Base-by-base conservation (phyloP, 2,329 filamentous ascomycete genomes). In the Aureobasidium sp. region DNA sequence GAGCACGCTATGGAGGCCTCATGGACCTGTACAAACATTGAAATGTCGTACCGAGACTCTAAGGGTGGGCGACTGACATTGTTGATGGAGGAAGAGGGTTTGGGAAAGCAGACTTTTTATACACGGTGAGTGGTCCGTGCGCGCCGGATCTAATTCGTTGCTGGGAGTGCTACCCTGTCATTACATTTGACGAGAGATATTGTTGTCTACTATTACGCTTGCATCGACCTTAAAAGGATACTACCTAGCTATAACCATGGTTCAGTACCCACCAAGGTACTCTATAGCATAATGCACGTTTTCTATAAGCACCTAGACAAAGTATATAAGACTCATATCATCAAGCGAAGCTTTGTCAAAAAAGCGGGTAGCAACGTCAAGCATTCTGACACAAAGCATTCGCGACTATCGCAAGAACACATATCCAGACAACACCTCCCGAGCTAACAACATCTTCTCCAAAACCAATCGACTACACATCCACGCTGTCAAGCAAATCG, bases 31-130 rank as follows among this genome's bases (percentile, higher is more conserved):
- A 89, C 86, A 91, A 91, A 89, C 84, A 97, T 83, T 90, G 90
- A 92, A 71, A 76, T 68, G 85, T 89, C 85, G 85, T 86, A 89
- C 89, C 92, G 93, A 95, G 94, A 99, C 94, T 99, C 94, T 97
- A 97, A 93, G 89, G 90, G 89, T 85, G 87, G 89, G 87, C 91
- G 74, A 39, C 40, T 81, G 85, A 90, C 86, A 90, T 90, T 93
- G 81, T 82, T 45, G 78, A 76, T 72, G 71, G 73, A 76, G 76
- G 74, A 75, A 79, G 80, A 74, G 74, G 75, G 75, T 72, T 71
- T 33, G 53, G 39, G 27, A 37, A 42, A 27, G 50, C 49, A 54
- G 37, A 54, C 39, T 45, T 57, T 57, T 57, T 29, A 31, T 57
- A 42, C 39, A 31, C 3, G 12, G 14, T 19, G 14, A 24, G 24